phyloP scores from a whole-genome alignment of 1,284 basidiomycete genomes.

The Sparassis latifolia region DNA sequence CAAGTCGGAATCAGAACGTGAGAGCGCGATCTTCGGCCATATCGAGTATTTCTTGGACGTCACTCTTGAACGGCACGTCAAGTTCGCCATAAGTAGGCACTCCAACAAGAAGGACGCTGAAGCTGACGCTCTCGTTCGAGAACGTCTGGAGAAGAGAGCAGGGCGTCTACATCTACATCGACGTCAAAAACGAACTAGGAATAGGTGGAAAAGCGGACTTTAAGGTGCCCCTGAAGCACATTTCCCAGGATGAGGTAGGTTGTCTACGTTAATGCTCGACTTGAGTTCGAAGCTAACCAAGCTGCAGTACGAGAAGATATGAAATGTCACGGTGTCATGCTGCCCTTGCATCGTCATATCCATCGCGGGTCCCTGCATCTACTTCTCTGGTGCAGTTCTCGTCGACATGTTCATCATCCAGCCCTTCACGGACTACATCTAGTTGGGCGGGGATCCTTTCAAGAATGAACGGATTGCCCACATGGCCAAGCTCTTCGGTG shows the following conservation, averaged over 20 bases:
- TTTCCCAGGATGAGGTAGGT: neutral
- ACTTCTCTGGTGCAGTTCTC: slow-evolving; percentile 11
- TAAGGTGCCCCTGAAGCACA: neutral
- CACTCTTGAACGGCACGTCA: neutral
- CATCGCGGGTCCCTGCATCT: slow-evolving; percentile 12
- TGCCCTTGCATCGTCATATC: neutral
- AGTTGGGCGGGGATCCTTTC: slow-evolving; percentile 3
- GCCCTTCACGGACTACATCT: slow-evolving; percentile 10
- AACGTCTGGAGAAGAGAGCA: neutral
- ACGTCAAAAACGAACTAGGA: neutral
- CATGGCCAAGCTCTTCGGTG: neutral
- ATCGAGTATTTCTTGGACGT: neutral
- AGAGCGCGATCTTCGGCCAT: neutral
- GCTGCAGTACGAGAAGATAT: neutral
- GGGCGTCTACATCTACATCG: neutral
- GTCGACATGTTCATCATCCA: slow-evolving; percentile 8
- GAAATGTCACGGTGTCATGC: neutral
- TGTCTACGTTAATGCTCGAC: neutral
- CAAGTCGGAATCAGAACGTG: neutral
- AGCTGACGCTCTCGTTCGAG: neutral
- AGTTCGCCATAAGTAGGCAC: neutral
- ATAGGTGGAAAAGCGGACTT: neutral
- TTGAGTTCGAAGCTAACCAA: neutral
- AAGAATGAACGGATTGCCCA: neutral
- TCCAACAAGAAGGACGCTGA: neutral